These are phyloP conservation scores for Amaranthus hypochondriacus DNA, from an alignment of 148 eudicot species.

Conservation along the genomic window DNA sequence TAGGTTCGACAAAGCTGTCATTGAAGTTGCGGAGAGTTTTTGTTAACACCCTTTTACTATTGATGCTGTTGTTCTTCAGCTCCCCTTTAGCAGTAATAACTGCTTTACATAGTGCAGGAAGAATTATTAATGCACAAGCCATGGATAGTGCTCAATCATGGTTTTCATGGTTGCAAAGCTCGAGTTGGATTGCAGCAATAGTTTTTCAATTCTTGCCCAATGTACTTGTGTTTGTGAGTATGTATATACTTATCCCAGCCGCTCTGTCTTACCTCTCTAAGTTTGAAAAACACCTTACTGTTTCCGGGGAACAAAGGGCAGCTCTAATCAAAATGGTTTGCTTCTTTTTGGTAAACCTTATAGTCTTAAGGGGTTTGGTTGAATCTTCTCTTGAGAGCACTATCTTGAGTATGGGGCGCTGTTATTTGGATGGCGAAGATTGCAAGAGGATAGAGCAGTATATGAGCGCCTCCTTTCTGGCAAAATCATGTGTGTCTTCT, in stretches of 20 bases:
- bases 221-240: slow-evolving; percentile 92
- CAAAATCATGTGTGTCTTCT: slow-evolving; percentile 85
- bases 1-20: slow-evolving; percentile 73
- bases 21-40: slow-evolving; percentile 64
- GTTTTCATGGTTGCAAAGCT: slow-evolving; percentile 86
- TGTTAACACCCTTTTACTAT: slow-evolving; percentile 71
- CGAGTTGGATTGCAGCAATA: slow-evolving; percentile 87
- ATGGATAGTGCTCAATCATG: slow-evolving; percentile 90
- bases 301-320: slow-evolving; percentile 91
- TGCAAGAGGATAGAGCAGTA: slow-evolving; percentile 89
- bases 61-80: slow-evolving; percentile 88
- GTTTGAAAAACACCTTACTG: slow-evolving; percentile 84
- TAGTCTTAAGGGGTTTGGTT: slow-evolving; percentile 78
- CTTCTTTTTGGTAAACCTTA: slow-evolving; percentile 86
- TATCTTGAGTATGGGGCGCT: slow-evolving; percentile 77
- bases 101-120: slow-evolving; percentile 77
- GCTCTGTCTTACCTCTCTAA: slow-evolving; percentile 82
- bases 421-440: slow-evolving; percentile 97
- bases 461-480: slow-evolving; percentile 78
- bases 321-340: slow-evolving; percentile 94
- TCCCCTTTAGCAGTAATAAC: slow-evolving; percentile 88
- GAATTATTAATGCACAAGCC: slow-evolving; percentile 92
- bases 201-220: slow-evolving; percentile 93
- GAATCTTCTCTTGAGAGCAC: slow-evolving; percentile 88
- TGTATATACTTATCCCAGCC: slow-evolving; percentile 92